Evolutionary conservation across 345 rosid species (phyloP).

Genomic region (Salix arbutifolia): DNA sequence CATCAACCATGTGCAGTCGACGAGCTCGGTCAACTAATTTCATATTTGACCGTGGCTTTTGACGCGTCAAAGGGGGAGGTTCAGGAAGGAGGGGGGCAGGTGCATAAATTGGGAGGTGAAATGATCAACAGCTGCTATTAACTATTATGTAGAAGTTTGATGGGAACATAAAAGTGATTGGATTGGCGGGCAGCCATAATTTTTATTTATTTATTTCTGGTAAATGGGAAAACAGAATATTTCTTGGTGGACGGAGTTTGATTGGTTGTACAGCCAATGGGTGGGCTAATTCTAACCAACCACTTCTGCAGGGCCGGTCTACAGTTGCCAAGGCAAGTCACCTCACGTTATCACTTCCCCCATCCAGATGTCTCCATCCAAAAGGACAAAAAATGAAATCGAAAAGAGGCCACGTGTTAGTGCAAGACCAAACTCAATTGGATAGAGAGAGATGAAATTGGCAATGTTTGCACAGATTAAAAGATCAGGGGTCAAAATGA

Average conservation of each 20-base stretch:
- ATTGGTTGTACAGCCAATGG: neutral
- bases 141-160: conserved; percentile 4
- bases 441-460: neutral
- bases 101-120: neutral
- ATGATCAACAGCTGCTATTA: neutral
- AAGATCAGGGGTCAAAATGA: neutral
- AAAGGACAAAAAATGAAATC: too few relatives aligned
- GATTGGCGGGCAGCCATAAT: neutral
- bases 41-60: neutral
- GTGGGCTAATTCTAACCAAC: neutral
- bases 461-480: neutral
- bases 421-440: too few relatives aligned
- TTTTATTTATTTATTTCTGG: neutral
- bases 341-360: too few relatives aligned
- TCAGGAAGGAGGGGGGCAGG: neutral
- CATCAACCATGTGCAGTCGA: neutral
- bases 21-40: neutral
- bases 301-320: neutral
- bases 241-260: neutral
- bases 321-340: neutral
- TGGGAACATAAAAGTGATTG: neutral
- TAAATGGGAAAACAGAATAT: neutral
- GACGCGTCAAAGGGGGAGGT: neutral
- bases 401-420: too few relatives aligned
- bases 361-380: too few relatives aligned